A percentile compares a stretch with the other conserved stretches of the same genome.
These are phyloP conservation scores for Cicer cuneatum DNA, from an alignment of 306 rosid genomes.

Conservation along the genomic window DNA sequence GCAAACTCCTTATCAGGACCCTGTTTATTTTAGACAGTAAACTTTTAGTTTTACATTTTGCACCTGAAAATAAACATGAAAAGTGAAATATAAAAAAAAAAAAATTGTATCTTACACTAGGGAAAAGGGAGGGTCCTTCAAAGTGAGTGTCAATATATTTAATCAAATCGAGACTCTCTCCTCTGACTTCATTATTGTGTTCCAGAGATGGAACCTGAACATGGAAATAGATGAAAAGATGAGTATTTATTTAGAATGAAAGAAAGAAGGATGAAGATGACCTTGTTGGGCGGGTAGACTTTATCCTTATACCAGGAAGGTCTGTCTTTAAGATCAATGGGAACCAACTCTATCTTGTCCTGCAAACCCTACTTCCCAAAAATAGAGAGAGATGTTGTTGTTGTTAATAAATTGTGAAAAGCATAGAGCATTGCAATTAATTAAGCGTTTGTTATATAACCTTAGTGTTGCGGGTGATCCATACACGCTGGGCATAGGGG, in stretches of 20 bases:
- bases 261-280: constrained; percentile 38
- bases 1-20: constrained; percentile 66
- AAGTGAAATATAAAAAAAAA: neutral
- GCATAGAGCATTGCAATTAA: neutral
- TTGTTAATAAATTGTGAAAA: constrained; percentile 4
- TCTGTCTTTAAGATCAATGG: constrained; percentile 76
- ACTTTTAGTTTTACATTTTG: neutral
- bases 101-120: constrained; percentile 58
- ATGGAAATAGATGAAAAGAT: constrained; percentile 6
- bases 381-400: constrained; percentile 7
- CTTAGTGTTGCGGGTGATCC: constrained; percentile 87
- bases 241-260: neutral
- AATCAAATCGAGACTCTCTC: constrained; percentile 77
- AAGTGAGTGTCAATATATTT: constrained; percentile 64
- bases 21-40: constrained; percentile 43
- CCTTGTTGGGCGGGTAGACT: constrained; percentile 81
- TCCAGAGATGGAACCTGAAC: constrained; percentile 66
- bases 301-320: constrained; percentile 89
- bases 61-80: constrained; percentile 22
- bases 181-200: constrained; percentile 65
- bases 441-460: constrained; percentile 37
- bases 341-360: constrained; percentile 69
- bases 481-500: constrained; percentile 89
- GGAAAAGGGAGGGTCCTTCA: constrained; percentile 72
- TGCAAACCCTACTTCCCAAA: constrained; percentile 68